Evolutionary conservation across 2,329 filamentous ascomycete genomes (phyloP).

Genomic region (Penicillium crustosum): DNA sequence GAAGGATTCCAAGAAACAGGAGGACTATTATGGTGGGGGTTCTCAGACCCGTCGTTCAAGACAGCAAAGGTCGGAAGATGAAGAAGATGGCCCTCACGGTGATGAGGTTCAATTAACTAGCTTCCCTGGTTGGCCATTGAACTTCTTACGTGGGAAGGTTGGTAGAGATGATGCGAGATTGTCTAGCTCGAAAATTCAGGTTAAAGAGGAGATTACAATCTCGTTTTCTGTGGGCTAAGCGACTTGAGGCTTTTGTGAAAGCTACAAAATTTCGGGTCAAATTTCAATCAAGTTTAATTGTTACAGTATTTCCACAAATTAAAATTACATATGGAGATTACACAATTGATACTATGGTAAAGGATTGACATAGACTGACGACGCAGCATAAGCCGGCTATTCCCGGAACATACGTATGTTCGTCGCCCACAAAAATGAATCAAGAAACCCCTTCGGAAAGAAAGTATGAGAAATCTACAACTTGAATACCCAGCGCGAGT

Average conservation of each 20-base stretch:
- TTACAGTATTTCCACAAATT: not conserved
- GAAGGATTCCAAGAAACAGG: not conserved
- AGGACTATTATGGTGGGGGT: not conserved
- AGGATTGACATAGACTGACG: too few species aligned
- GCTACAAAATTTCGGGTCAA: too few species aligned
- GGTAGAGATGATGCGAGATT: not conserved
- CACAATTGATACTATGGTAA: not conserved
- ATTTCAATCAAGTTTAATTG: not conserved
- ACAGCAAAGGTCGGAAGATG: not conserved
- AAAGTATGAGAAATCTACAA: not conserved
- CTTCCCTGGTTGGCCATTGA: slow-evolving; percentile 10
- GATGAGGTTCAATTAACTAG: slow-evolving; percentile 7
- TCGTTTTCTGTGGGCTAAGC: not conserved
- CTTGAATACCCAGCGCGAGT: not conserved
- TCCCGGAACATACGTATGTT: not conserved
- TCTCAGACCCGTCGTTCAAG: not conserved
- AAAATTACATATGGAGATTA: not conserved
- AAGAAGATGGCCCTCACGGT: not conserved
- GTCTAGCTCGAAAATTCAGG: not conserved
- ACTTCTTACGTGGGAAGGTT: not conserved
- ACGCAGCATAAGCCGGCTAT: not conserved
- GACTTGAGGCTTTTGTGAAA: not conserved
- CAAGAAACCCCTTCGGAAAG: not conserved
- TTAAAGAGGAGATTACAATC: slow-evolving; percentile 4
- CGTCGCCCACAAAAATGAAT: not conserved